Base-by-base conservation (phyloP, 2,329 filamentous ascomycete genomes). In the Rosellinia necatrix region DNA sequence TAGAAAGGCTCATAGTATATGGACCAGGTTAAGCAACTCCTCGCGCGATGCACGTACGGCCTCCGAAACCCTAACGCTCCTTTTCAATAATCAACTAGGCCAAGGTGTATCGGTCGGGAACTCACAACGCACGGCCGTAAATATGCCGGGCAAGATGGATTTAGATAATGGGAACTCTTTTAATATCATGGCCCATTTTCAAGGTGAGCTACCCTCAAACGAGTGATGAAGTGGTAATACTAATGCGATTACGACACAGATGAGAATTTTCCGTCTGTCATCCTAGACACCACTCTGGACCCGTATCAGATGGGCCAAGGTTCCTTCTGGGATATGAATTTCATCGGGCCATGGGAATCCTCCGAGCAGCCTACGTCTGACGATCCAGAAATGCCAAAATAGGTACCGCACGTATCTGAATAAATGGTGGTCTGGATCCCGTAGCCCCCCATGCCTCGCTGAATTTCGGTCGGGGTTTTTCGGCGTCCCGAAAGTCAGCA, bases 31-130 rank as follows among this genome's bases (percentile, higher is more conserved):
- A 24, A 54, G 52, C 38, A 30, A 37, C 17, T 49, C 44, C 24
- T 54, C 52, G 17, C 44, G 44, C 24, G 52, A 54, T 43, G 52
- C 52, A 13, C 52, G 44, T 22, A 49, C 19, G 40, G 52, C 52
- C 19, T 44, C 44, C 2, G 38, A 49, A 43, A 49, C 29, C 3
- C 29, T 53, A 4, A 53, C 42, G 13, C 35, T 30, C 10, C n/a
- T 53, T 3, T 53, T 53, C 24, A 43, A 48, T 15, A 41, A 49
- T n/a, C 37, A 38, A 32, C 27, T 32, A 7, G 35, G 22, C 13
- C 37, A 32, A 37, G 21, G 8, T 24, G 4, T 44, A 30, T 35
- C 37, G 12, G 12, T 19, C 4, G 9, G 29, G 13, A 21, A 12
- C 29, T n/a, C 29, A 12, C 52, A 34, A 17, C 40, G 44, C n/a